Evolutionary conservation across 306 rosid species (phyloP).

Genomic region (Dicorynia guianensis): DNA sequence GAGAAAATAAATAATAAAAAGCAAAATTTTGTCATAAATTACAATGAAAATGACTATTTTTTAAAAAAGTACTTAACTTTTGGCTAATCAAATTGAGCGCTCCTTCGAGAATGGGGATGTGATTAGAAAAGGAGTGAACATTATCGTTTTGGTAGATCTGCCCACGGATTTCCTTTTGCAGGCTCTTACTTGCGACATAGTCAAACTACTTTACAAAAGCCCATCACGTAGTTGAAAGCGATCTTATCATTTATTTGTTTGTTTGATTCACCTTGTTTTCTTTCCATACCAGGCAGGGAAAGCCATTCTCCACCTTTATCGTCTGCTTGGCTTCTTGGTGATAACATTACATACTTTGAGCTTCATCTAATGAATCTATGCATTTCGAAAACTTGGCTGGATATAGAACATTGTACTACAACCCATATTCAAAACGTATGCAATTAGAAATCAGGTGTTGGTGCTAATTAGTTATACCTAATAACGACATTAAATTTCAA

Average conservation of each 20-base stretch:
- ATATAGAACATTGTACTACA: too few species aligned
- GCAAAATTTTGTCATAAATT: too few species aligned
- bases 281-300: too few species aligned
- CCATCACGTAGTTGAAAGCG: not conserved
- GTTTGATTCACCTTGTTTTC: too few species aligned
- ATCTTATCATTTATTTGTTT: too few species aligned
- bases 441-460: too few species aligned
- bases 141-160: not conserved
- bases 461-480: not conserved
- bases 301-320: not conserved
- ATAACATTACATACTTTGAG: not conserved
- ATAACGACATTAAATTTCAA: not conserved
- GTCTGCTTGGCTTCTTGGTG: not conserved
- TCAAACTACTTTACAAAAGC: conserved; percentile 15
- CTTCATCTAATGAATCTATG: not conserved
- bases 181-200: not conserved
- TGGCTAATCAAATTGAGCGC: too few species aligned
- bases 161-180: not conserved
- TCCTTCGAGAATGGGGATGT: not conserved
- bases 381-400: too few species aligned
- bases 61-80: too few species aligned
- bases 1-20: too few species aligned
- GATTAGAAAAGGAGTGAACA: not conserved
- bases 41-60: too few species aligned
- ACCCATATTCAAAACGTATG: too few species aligned